Conservation (phyloP, 306 rosid species). For the Lagenaria siceraria region DNA sequence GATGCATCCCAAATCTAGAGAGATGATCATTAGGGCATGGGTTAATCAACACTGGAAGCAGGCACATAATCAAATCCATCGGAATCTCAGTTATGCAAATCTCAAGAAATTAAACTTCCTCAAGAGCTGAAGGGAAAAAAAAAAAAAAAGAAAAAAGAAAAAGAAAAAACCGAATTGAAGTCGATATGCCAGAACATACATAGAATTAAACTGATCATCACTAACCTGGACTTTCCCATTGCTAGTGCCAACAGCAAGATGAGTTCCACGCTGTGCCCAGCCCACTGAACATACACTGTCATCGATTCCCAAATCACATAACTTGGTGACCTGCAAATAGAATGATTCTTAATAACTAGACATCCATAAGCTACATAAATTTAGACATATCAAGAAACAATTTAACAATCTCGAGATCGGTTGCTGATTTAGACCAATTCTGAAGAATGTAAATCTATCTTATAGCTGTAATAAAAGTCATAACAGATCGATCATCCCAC, state of each 20-base stretch:
- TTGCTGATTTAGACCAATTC: neutral
- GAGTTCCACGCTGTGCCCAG: slow-evolving; percentile 97
- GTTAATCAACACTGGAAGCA: slow-evolving; percentile 5
- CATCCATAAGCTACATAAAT: neutral
- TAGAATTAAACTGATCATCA: neutral
- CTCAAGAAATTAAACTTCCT: slow-evolving; percentile 1
- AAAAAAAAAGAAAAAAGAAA: too few relatives aligned
- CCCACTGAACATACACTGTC: slow-evolving; percentile 95
- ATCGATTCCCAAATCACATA: slow-evolving; percentile 87
- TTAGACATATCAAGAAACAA: neutral
- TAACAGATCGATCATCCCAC: slow-evolving; percentile 1
- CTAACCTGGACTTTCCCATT: slow-evolving; percentile 91
- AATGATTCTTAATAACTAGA: neutral
- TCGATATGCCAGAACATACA: neutral
- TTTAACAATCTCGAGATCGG: neutral
- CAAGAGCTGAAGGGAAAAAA: neutral
- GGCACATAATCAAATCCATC: neutral
- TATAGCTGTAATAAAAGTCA: neutral
- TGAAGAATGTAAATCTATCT: neutral
- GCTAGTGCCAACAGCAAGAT: slow-evolving; percentile 94
- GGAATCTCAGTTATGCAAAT: neutral
- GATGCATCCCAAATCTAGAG: slow-evolving; percentile 92
- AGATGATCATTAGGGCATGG: slow-evolving; percentile 11
- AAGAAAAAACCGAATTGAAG: neutral
- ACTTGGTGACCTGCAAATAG: slow-evolving; percentile 68